A percentile compares a stretch with the other conserved stretches of the same genome.
Evolutionary conservation across 2,329 filamentous ascomycete genomes (phyloP).

Genomic region (Diaporthe caulivora): DNA sequence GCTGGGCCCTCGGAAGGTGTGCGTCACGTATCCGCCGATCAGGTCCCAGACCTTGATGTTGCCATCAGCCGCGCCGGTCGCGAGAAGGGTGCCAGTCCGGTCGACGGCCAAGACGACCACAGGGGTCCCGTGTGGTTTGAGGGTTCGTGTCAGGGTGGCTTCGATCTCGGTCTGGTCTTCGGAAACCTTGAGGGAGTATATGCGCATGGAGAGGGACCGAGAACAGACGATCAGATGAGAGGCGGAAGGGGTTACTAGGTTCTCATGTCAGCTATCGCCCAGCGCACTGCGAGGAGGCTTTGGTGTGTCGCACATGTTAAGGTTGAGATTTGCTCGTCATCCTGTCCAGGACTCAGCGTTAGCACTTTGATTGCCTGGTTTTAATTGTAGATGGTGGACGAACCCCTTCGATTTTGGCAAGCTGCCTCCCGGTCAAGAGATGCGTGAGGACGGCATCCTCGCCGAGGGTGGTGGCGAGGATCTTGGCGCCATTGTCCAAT

Average conservation of each 20-base stretch:
- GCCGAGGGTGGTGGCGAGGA: slow-evolving; percentile 89
- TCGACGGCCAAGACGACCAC: slow-evolving; percentile 90
- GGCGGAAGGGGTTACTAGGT: slow-evolving; percentile 83
- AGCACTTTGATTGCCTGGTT: not conserved
- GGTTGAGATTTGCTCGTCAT: slow-evolving; percentile 84
- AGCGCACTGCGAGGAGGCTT: not conserved
- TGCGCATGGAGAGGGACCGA: slow-evolving; percentile 94
- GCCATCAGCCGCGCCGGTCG: slow-evolving; percentile 93
- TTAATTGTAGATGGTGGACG: slow-evolving; percentile 42
- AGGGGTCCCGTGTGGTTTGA: slow-evolving; percentile 92
- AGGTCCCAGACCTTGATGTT: slow-evolving; percentile 98
- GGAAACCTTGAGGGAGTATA: slow-evolving; percentile 79
- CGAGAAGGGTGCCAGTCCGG: slow-evolving; percentile 87
- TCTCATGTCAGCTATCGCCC: slow-evolving; percentile 40
- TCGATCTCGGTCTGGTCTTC: slow-evolving; percentile 70
- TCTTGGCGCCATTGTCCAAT: slow-evolving; percentile 82
- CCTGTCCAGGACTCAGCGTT: slow-evolving; percentile 56
- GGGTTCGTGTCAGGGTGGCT: slow-evolving; percentile 77
- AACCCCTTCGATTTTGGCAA: slow-evolving; percentile 90
- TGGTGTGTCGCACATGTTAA: slow-evolving; percentile 65
- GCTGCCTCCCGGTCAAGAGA: slow-evolving; percentile 82
- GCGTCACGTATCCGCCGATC: slow-evolving; percentile 87
- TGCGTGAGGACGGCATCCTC: slow-evolving; percentile 93
- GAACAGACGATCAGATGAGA: slow-evolving; percentile 93
- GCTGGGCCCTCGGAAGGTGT: slow-evolving; percentile 94